Evolutionary conservation across 108 stramenopile species (phyloP).

Genomic region (Aurantiochytrium sp.): DNA sequence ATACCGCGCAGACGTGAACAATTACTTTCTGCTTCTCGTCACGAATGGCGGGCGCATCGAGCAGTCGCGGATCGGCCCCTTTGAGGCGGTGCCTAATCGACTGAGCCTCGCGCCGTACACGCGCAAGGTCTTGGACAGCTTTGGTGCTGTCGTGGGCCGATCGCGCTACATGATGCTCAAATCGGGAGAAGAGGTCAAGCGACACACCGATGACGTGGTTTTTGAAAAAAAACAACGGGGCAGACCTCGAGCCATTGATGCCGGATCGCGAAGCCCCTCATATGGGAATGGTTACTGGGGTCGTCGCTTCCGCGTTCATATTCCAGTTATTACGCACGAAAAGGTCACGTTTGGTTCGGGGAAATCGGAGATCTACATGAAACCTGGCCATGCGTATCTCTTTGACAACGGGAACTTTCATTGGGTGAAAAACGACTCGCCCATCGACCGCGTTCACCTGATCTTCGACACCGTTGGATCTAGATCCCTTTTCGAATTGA

Average conservation of each 20-base stretch:
- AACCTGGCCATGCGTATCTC: neutral
- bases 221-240: neutral
- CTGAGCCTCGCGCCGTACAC: neutral
- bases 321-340: neutral
- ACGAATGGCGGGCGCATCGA: neutral
- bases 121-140: neutral
- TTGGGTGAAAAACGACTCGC: neutral
- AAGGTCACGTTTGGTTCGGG: neutral
- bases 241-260: neutral
- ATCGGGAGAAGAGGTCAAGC: neutral
- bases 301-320: neutral
- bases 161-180: constrained; percentile 12
- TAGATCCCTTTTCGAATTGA: neutral
- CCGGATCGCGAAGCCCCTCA: neutral
- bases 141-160: neutral
- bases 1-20: neutral
- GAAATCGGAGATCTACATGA: neutral
- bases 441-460: neutral
- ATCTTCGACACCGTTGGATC: constrained; percentile 3
- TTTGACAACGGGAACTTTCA: constrained; percentile 2
- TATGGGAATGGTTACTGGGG: constrained; percentile 6
- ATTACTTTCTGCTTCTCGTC: neutral
- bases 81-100: neutral
- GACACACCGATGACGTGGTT: neutral
- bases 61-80: neutral